Base-by-base conservation (phyloP, 2,329 filamentous ascomycete species). In the Escovopsis weberi region DNA sequence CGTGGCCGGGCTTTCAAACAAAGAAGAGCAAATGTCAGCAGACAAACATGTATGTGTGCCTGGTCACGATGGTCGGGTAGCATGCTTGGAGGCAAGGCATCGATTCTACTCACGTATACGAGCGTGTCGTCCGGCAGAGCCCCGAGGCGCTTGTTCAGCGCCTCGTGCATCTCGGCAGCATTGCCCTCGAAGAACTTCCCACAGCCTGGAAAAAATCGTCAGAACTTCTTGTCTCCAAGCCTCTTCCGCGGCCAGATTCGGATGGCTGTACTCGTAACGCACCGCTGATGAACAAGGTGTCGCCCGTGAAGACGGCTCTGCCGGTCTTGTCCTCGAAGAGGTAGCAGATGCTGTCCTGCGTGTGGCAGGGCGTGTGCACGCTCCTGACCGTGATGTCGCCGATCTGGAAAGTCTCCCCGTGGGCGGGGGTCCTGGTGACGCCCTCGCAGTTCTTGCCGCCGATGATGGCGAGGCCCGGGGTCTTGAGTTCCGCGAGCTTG, bases 341-440 rank as follows among this genome's bases (percentile, higher is more conserved):
- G 68, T 80, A 98, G 70, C 91, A 98, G 59, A 98, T 94, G 61
- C 88, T 95, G 66, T 98, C 91, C 66, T 95, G 88, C 1, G 91
- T 98, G 60, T 98, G 91, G 62, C 91, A 98, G 2, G 91, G 91
- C 11, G 91, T 98, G 64, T 96, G 84, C n/a, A 96, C 68, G 23
- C 85, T 83, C 58, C 76, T 89, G 44, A 95, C 82, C 12, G 74
- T 72, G 60, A 98, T 91, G 51, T 74, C 72, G 43, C 91, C 91
- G 48, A 98, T 77, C 48, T 76, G 81, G 69, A 95, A 94, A 3
- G 70, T 76, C 50, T 85, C 77, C 34, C 80, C 78, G 59, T 96
- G 75, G 3, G 66, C 63, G 0, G 89, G 89, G 0, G 82, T 93
- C 52, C 70, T 70, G 23, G 80, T 87, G 38, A 95, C 89, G 23